Percentiles rank a stretch among this genome's conserved stretches.
Evolutionary conservation across 2,329 filamentous ascomycete genomes (phyloP).

Genomic region (Myriosclerotinia scirpicola): DNA sequence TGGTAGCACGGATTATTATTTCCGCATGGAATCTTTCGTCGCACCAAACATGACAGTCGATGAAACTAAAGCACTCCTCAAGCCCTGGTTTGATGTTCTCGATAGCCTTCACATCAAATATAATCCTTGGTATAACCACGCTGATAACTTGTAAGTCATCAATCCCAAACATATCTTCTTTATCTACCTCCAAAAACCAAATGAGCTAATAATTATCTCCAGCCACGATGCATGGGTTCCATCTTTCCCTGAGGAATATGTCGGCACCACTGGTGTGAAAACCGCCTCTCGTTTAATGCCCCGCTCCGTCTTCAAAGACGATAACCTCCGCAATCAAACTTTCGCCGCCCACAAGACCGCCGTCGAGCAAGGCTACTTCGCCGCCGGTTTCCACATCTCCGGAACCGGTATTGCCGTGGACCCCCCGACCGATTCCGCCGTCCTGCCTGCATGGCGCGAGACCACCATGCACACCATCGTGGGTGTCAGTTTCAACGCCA

Average conservation of each 20-base stretch:
- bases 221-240: slow-evolving; percentile 40
- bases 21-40: slow-evolving; percentile 30
- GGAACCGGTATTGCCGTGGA: slow-evolving; percentile 14
- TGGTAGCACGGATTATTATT: slow-evolving; percentile 28
- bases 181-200: too few relatives aligned
- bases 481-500: slow-evolving; percentile 9
- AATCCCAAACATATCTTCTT: not conserved
- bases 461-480: slow-evolving; percentile 30
- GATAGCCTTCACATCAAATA: slow-evolving; percentile 27
- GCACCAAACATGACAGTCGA: slow-evolving; percentile 39
- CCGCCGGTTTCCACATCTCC: slow-evolving; percentile 38
- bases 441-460: slow-evolving; percentile 41
- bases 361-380: slow-evolving; percentile 41
- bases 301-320: slow-evolving; percentile 42
- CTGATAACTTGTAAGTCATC: slow-evolving; percentile 25
- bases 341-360: slow-evolving; percentile 40
- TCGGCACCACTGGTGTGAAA: slow-evolving; percentile 38
- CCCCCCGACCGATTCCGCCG: slow-evolving; percentile 37
- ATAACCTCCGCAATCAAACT: slow-evolving; percentile 32
- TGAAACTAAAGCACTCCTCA: slow-evolving; percentile 37
- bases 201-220: slow-evolving; percentile 27
- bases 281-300: slow-evolving; percentile 47
- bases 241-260: slow-evolving; percentile 44
- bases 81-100: slow-evolving; percentile 45
- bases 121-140: slow-evolving; percentile 39